Conservation (phyloP, 2,329 filamentous ascomycete species). For the Coleophoma crateriformis region DNA sequence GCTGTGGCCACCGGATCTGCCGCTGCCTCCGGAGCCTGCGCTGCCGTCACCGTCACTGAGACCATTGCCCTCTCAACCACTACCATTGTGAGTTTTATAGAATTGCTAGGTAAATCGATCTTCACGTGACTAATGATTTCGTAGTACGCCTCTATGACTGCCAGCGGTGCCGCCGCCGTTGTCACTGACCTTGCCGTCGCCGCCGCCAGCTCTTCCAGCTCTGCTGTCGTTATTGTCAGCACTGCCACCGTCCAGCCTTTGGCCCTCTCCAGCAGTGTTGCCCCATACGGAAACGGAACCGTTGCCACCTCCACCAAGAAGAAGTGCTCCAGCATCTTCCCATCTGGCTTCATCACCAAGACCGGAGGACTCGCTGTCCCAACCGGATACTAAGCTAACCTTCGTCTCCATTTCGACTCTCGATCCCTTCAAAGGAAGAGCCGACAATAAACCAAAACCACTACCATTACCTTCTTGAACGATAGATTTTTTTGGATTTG, state of each 20-base stretch:
- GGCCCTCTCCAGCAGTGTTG: slow-evolving; percentile 6
- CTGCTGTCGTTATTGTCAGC: slow-evolving; percentile 8
- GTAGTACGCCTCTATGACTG: slow-evolving; percentile 8
- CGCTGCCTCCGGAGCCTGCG: slow-evolving; percentile 8
- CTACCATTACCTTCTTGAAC: background rate
- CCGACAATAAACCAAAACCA: background rate
- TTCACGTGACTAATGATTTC: slow-evolving; percentile 1
- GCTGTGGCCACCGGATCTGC: background rate
- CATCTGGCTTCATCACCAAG: slow-evolving; percentile 18
- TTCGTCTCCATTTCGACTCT: background rate
- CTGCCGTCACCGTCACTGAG: slow-evolving; percentile 22
- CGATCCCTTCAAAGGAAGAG: background rate
- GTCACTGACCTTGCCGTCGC: slow-evolving; percentile 3
- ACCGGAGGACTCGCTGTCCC: slow-evolving; percentile 5
- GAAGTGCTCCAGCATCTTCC: slow-evolving; percentile 17
- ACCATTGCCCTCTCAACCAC: slow-evolving; percentile 16
- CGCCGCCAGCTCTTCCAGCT: slow-evolving; percentile 1
- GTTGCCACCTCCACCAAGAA: slow-evolving; percentile 12
- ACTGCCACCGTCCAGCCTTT: slow-evolving; percentile 21
- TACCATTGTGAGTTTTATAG: slow-evolving; percentile 19
- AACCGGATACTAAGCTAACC: slow-evolving; percentile 1
- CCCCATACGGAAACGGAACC: slow-evolving; percentile 20
- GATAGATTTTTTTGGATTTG: background rate
- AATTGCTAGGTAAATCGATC: background rate
- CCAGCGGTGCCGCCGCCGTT: slow-evolving; percentile 1